Conservation (phyloP, 176 grass and related monocot genomes). For the Alloteropsis semialata region DNA sequence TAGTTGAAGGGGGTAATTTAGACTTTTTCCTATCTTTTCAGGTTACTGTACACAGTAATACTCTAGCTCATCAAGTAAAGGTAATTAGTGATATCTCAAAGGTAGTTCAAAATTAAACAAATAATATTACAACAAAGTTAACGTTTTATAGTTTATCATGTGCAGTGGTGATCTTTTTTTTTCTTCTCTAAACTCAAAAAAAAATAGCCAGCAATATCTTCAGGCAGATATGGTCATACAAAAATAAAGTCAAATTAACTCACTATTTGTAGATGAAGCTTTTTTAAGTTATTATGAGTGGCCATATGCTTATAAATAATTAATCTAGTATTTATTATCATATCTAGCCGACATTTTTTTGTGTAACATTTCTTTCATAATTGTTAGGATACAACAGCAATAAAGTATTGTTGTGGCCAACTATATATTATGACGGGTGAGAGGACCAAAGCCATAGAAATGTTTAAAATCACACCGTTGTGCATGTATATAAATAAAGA, state of each 20-base stretch:
- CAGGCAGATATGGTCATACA: neutral
- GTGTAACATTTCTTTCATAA: too few relatives aligned
- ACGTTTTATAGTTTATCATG: neutral
- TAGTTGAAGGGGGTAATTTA: too few relatives aligned
- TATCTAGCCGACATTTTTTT: neutral
- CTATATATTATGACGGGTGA: neutral
- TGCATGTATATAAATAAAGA: neutral
- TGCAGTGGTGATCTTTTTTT: neutral
- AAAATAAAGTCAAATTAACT: neutral
- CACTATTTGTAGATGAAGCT: neutral
- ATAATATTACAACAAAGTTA: too few relatives aligned
- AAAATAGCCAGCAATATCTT: neutral
- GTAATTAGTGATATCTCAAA: neutral
- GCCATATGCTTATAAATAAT: neutral
- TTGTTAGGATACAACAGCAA: neutral
- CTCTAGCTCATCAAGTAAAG: too few relatives aligned
- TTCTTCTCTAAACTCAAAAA: neutral
- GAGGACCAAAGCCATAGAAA: neutral
- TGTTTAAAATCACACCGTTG: neutral
- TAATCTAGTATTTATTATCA: neutral
- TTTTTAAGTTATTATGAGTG: neutral
- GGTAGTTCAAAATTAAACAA: neutral
- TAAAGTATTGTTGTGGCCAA: neutral
- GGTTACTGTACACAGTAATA: too few relatives aligned
- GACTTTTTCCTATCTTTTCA: too few relatives aligned